Conservation (phyloP, 2,329 filamentous ascomycete species). For the Cryphonectria nitschkei region DNA sequence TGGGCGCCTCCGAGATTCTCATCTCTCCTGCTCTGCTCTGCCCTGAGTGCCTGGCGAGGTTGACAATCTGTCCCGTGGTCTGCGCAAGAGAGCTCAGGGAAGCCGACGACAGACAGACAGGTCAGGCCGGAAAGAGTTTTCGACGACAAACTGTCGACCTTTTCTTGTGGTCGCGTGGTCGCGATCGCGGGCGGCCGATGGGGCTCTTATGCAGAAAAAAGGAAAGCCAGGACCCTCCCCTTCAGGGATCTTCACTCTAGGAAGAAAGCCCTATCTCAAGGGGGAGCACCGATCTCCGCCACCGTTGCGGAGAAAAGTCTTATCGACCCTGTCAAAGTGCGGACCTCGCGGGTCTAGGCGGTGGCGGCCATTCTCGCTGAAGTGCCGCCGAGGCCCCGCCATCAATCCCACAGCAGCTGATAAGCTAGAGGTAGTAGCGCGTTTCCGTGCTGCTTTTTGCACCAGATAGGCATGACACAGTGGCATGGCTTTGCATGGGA, state of each 20-base stretch:
- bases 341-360: background rate
- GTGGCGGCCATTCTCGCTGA: slow-evolving; percentile 6
- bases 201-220: background rate
- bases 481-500: background rate
- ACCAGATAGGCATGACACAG: slow-evolving; percentile 1
- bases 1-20: slow-evolving; percentile 19
- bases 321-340: slow-evolving; percentile 8
- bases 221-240: background rate
- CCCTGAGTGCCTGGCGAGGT: background rate
- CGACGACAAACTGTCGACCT: background rate
- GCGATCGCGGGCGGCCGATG: background rate
- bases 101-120: background rate
- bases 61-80: background rate
- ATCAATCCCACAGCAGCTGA: slow-evolving; percentile 2
- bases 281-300: slow-evolving; percentile 5
- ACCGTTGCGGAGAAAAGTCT: slow-evolving; percentile 1
- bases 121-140: background rate
- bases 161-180: background rate
- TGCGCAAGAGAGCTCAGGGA: background rate
- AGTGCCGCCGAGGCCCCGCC: background rate
- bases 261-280: background rate
- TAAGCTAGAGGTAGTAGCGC: slow-evolving; percentile 3
- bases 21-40: background rate
- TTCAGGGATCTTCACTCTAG: background rate
- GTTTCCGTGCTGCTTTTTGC: background rate